Conservation (phyloP, 2,329 filamentous ascomycete species). For the Coniochaeta sp. region DNA sequence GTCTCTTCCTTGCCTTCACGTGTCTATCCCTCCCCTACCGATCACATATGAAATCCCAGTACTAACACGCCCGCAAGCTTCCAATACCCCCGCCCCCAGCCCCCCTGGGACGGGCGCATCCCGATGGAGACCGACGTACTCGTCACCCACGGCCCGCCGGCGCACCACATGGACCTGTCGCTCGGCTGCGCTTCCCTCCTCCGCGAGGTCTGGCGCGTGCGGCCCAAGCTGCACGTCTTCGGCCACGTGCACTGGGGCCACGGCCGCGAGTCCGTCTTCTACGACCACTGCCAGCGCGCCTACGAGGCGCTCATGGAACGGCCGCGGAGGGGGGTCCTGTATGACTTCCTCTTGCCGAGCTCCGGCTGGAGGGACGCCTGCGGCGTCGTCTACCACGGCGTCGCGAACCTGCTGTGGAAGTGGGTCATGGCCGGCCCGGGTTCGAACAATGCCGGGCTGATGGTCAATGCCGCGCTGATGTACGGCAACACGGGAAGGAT, state of each 20-base stretch:
- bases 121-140: conserved; percentile 70
- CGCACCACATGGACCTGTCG: conserved; percentile 60
- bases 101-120: conserved; percentile 67
- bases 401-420: conserved; percentile 44
- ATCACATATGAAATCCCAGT: too few relatives aligned
- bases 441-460: conserved; percentile 38
- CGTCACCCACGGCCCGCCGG: conserved; percentile 73
- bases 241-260: conserved; percentile 77
- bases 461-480: conserved; percentile 53
- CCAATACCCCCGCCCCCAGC: conserved; percentile 58
- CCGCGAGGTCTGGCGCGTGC: conserved; percentile 65
- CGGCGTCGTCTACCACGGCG: conserved; percentile 35
- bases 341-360: conserved; percentile 35
- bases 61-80: too few relatives aligned
- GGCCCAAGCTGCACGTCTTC: conserved; percentile 72
- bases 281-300: conserved; percentile 63
- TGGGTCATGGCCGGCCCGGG: conserved; percentile 48
- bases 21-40: too few relatives aligned
- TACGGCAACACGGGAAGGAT: conserved; percentile 43
- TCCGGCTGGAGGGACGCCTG: conserved; percentile 38
- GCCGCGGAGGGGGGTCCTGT: conserved; percentile 32
- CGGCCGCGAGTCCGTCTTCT: conserved; percentile 63
- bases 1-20: too few relatives aligned
- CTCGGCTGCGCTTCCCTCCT: conserved; percentile 67
- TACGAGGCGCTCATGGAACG: conserved; percentile 59